These are phyloP conservation scores for Polytrichum formosum DNA, from an alignment of 225 moss, liverwort and hornwort species.

Conservation along the genomic window DNA sequence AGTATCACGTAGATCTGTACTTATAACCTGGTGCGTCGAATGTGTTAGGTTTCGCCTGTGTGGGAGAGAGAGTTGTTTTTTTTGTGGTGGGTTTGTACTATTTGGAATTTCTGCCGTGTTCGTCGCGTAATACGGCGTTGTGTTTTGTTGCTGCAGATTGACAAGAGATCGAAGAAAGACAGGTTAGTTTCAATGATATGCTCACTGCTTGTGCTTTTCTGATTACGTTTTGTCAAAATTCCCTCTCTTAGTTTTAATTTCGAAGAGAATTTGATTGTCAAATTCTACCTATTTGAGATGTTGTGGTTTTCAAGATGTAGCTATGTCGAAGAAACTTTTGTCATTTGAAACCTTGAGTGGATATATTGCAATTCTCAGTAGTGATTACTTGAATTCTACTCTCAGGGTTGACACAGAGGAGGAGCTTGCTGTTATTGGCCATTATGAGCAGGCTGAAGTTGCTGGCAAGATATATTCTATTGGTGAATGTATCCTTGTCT, in stretches of 20 bases:
- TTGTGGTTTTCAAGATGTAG: too few species aligned
- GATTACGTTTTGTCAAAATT: too few species aligned
- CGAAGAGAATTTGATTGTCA: too few species aligned
- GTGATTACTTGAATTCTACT: background rate
- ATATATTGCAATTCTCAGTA: too few species aligned
- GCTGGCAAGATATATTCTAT: slow-evolving; percentile 56
- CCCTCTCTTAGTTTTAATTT: too few species aligned
- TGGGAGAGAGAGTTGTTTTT: background rate
- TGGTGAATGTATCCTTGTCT: slow-evolving; percentile 84
- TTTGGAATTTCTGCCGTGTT: background rate
- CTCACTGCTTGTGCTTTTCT: too few species aligned
- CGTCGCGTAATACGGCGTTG: background rate
- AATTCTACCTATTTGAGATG: too few species aligned
- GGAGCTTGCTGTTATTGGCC: slow-evolving; percentile 37
- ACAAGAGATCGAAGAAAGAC: slow-evolving; percentile 23
- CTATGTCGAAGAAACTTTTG: too few species aligned
- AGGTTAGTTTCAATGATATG: slow-evolving; percentile 10
- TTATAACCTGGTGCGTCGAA: too few species aligned
- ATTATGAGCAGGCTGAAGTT: slow-evolving; percentile 75
- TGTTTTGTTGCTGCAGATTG: slow-evolving; percentile 22
- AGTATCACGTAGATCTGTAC: too few species aligned
- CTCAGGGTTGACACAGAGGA: slow-evolving; percentile 23
- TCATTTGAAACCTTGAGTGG: too few species aligned
- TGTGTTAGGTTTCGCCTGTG: too few species aligned
- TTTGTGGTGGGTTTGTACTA: background rate